A percentile compares a stretch with the other conserved stretches of the same genome.
Evolutionary conservation across 1,284 basidiomycete genomes (phyloP).

Genomic region (Cryptococcus floricola): DNA sequence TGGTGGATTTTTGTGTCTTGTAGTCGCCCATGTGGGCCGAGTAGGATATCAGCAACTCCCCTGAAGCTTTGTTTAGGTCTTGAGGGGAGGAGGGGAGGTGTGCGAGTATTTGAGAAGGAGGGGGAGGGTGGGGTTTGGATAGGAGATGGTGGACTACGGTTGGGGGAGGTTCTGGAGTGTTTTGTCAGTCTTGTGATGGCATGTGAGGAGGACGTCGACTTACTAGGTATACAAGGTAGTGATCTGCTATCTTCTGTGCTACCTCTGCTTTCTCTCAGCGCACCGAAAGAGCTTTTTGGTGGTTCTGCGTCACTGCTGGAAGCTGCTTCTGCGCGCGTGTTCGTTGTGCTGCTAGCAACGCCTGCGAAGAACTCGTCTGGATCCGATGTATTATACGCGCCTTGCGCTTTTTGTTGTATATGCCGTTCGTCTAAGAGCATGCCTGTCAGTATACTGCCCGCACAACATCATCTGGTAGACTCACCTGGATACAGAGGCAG

Average conservation of each 20-base stretch:
- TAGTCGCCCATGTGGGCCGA: constrained; percentile 8
- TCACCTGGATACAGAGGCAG: neutral
- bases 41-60: constrained; percentile 7
- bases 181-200: neutral
- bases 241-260: neutral
- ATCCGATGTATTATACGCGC: too few relatives aligned
- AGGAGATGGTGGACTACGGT: constrained; percentile 6
- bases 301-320: too few relatives aligned
- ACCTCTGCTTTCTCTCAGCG: neutral
- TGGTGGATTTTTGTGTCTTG: constrained; percentile 4
- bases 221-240: neutral
- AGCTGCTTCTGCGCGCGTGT: too few relatives aligned
- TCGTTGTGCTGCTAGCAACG: too few relatives aligned
- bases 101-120: constrained; percentile 1
- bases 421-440: neutral
- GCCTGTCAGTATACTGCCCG: neutral
- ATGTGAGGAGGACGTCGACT: neutral
- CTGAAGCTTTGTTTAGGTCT: constrained; percentile 5
- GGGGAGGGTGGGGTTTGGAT: constrained; percentile 9
- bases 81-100: constrained; percentile 3
- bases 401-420: neutral
- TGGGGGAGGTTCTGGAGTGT: neutral
- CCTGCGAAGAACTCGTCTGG: too few relatives aligned
- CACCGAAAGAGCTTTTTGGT: too few relatives aligned
- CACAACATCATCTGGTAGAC: neutral